Conservation (phyloP, 306 rosid genomes). For the Gastrolobium bilobum region DNA sequence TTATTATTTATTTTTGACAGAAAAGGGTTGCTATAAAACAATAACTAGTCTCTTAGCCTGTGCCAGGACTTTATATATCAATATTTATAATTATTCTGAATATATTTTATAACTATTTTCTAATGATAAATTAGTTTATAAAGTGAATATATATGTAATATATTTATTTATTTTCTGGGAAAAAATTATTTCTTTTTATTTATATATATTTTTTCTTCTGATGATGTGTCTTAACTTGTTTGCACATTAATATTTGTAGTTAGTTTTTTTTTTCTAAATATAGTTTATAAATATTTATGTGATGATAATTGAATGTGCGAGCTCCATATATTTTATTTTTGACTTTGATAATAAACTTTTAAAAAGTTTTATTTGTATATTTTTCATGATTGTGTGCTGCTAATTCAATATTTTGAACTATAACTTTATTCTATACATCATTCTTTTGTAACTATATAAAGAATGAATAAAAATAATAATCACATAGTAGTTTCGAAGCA, state of each 20-base stretch:
- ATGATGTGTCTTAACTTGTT: background rate
- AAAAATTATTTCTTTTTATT: background rate
- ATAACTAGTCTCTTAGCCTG: background rate
- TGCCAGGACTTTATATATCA: background rate
- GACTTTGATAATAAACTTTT: background rate
- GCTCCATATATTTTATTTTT: background rate
- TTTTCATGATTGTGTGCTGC: background rate
- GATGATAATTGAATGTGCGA: background rate
- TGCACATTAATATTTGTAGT: background rate
- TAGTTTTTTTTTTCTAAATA: background rate
- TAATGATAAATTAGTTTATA: background rate
- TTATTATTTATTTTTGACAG: background rate
- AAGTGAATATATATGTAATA: background rate
- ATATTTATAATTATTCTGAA: background rate
- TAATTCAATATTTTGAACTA: background rate
- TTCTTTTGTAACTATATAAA: background rate
- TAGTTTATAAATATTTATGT: background rate
- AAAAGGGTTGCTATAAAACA: background rate
- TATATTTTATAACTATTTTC: background rate
- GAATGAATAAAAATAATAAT: background rate
- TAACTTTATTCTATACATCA: background rate
- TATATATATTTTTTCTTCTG: background rate
- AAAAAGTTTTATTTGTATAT: background rate
- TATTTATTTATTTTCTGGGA: background rate
- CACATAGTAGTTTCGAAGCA: background rate